phyloP scores from a whole-genome alignment of 805 yeast species.

The Barnettozyma populi region DNA sequence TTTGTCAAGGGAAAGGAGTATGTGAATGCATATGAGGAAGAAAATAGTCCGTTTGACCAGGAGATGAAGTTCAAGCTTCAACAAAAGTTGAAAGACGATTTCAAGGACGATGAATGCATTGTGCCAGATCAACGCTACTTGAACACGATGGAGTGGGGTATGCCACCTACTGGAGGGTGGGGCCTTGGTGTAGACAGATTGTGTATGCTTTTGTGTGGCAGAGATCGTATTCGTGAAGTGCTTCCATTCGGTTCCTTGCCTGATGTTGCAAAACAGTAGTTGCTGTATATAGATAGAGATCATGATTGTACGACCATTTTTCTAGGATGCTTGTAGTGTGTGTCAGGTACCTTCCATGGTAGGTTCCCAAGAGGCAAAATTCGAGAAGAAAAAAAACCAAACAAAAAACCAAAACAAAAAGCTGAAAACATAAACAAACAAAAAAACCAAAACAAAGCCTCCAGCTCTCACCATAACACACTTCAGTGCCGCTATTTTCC shows the following conservation, averaged over 20 bases:
- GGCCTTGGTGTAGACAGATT: constrained; percentile 92
- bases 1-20: constrained; percentile 77
- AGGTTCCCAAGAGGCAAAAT: neutral
- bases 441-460: constrained; percentile 8
- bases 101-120: constrained; percentile 55
- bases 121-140: constrained; percentile 71
- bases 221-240: constrained; percentile 67
- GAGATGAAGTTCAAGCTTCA: constrained; percentile 57
- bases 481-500: neutral
- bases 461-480: neutral
- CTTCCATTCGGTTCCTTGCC: constrained; percentile 68
- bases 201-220: constrained; percentile 68
- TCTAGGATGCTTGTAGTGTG: neutral
- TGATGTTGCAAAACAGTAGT: constrained; percentile 60
- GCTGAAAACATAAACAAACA: constrained; percentile 8
- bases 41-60: constrained; percentile 80
- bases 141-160: constrained; percentile 79
- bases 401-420: constrained; percentile 10
- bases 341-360: neutral
- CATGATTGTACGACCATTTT: neutral
- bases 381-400: neutral
- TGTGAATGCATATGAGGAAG: constrained; percentile 94
- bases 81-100: constrained; percentile 39
- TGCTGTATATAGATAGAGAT: neutral
- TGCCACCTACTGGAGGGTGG: constrained; percentile 99